These are phyloP conservation scores for Nannochloropsis oceanica DNA, from an alignment of 108 stramenopile genomes.

Conservation along the genomic window DNA sequence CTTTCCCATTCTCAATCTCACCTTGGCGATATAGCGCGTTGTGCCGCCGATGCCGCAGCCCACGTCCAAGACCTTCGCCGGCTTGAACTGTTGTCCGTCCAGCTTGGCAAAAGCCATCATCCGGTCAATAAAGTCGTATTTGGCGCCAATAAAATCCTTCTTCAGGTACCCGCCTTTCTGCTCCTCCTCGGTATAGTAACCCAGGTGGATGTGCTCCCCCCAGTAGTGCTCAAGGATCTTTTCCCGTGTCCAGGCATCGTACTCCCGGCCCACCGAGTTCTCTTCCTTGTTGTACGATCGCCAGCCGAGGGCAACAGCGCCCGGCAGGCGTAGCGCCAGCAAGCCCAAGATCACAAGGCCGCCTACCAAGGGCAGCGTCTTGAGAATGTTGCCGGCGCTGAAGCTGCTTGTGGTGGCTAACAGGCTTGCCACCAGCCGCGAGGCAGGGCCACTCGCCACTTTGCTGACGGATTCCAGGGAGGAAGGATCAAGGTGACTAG, in stretches of 20 bases:
- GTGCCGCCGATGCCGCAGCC: slow-evolving; percentile 93
- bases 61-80: slow-evolving; percentile 70
- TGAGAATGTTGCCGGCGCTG: not conserved
- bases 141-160: slow-evolving; percentile 78
- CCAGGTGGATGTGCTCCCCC: slow-evolving; percentile 97
- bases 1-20: not conserved
- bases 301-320: not conserved
- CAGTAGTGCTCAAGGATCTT: slow-evolving; percentile 95
- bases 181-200: slow-evolving; percentile 64
- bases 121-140: slow-evolving; percentile 89
- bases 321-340: not conserved
- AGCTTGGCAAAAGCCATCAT: slow-evolving; percentile 67
- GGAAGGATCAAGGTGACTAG: not conserved
- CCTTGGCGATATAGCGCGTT: slow-evolving; percentile 68
- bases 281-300: slow-evolving; percentile 48
- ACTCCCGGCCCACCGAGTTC: slow-evolving; percentile 59
- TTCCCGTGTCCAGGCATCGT: slow-evolving; percentile 80
- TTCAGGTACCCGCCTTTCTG: slow-evolving; percentile 34
- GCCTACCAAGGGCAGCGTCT: not conserved
- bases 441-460: not conserved
- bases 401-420: not conserved
- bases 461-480: not conserved
- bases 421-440: not conserved
- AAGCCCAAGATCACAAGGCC: not conserved
- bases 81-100: slow-evolving; percentile 35